A percentile compares a stretch with the other conserved stretches of the same genome.
These are phyloP conservation scores for Aspergillus persii DNA, from an alignment of 2,329 filamentous ascomycete species.

Conservation along the genomic window DNA sequence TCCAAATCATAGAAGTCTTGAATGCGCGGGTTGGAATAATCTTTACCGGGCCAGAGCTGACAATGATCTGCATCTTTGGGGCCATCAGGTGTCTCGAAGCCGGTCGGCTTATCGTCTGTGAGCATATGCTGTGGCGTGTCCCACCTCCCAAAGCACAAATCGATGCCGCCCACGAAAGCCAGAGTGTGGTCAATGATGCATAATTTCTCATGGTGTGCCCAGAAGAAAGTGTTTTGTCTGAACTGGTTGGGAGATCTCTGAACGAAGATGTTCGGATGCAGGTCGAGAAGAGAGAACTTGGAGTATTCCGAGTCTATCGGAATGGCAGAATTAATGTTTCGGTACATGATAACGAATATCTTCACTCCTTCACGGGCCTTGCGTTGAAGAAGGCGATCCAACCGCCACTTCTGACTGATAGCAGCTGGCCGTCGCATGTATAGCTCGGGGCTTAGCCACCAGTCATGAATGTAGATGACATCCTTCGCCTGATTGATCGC, in stretches of 20 bases:
- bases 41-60: slow-evolving; percentile 95
- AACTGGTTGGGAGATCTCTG: slow-evolving; percentile 96
- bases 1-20: slow-evolving; percentile 92
- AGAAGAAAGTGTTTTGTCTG: slow-evolving; percentile 99
- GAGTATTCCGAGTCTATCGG: slow-evolving; percentile 98
- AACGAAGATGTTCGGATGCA: slow-evolving; percentile 95
- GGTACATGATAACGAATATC: slow-evolving; percentile 95
- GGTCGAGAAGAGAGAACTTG: slow-evolving; percentile 90
- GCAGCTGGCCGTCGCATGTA: slow-evolving; percentile 92
- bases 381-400: slow-evolving; percentile 86
- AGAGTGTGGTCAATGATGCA: slow-evolving; percentile 94
- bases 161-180: slow-evolving; percentile 91
- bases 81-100: slow-evolving; percentile 74
- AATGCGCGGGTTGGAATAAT: slow-evolving; percentile 94
- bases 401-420: slow-evolving; percentile 96
- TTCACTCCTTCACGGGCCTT: slow-evolving; percentile 96
- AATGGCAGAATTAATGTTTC: slow-evolving; percentile 94
- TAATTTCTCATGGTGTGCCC: slow-evolving; percentile 98
- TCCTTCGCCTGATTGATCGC: slow-evolving; percentile 97
- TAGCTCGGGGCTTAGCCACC: slow-evolving; percentile 96
- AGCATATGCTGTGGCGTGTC: slow-evolving; percentile 91
- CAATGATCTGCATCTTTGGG: slow-evolving; percentile 89
- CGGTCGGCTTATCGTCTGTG: slow-evolving; percentile 89
- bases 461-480: slow-evolving; percentile 98
- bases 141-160: slow-evolving; percentile 96